These are phyloP conservation scores for Fusarium paranaense DNA, from an alignment of 2,329 filamentous ascomycete genomes.

Conservation along the genomic window DNA sequence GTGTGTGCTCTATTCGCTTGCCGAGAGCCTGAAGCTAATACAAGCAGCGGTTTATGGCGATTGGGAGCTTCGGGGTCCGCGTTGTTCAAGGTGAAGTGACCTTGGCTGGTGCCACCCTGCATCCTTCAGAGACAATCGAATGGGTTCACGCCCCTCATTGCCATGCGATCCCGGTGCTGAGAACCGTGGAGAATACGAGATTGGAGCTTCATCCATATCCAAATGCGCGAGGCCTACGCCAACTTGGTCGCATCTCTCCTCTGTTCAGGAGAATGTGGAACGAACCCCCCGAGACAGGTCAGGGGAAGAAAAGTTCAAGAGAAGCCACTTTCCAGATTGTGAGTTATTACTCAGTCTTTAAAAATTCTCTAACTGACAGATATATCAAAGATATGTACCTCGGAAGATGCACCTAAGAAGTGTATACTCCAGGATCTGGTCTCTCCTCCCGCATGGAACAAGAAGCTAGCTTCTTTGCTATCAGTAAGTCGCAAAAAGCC, in stretches of 20 bases:
- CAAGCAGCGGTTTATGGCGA: slow-evolving; percentile 67
- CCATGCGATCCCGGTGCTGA: slow-evolving; percentile 76
- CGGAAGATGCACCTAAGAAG: slow-evolving; percentile 63
- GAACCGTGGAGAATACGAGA: slow-evolving; percentile 60
- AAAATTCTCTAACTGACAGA: slow-evolving; percentile 27
- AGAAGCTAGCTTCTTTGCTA: slow-evolving; percentile 62
- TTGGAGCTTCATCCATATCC: slow-evolving; percentile 69
- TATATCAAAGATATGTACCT: slow-evolving; percentile 61
- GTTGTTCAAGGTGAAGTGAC: slow-evolving; percentile 72
- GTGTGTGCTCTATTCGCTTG: slow-evolving; percentile 47
- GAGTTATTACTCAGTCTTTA: slow-evolving; percentile 29
- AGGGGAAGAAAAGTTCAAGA: slow-evolving; percentile 32
- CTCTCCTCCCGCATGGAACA: slow-evolving; percentile 71
- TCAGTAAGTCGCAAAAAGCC: slow-evolving; percentile 47
- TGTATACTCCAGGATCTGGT: slow-evolving; percentile 65
- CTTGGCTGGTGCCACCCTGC: slow-evolving; percentile 73
- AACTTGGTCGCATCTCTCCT: slow-evolving; percentile 71
- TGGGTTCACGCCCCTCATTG: slow-evolving; percentile 76
- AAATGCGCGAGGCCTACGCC: slow-evolving; percentile 59
- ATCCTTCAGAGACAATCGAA: slow-evolving; percentile 57
- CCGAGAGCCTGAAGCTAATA: slow-evolving; percentile 28
- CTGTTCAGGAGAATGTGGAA: slow-evolving; percentile 77
- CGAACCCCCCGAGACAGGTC: slow-evolving; percentile 47
- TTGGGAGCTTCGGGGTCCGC: slow-evolving; percentile 76
- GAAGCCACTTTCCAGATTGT: slow-evolving; percentile 63